Conservation (phyloP, 257 asterid genomes). For the Nemophila menziesii region DNA sequence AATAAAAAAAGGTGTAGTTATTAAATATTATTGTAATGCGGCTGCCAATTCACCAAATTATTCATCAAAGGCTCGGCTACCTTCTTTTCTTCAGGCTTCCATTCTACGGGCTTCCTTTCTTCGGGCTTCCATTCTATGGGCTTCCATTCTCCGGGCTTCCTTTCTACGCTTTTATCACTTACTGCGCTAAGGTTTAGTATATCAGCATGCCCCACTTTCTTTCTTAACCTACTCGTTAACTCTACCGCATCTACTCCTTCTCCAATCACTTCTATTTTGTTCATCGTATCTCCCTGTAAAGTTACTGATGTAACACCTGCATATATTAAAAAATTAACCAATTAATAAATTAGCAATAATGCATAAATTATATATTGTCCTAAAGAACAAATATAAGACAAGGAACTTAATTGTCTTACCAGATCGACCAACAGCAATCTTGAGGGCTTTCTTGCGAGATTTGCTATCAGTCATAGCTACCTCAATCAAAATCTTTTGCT, state of each 20-base stretch:
- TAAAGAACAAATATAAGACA: not conserved
- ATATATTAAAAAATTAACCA: not conserved
- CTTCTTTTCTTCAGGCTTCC: no score
- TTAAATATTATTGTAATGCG: no score
- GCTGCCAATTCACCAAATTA: no score
- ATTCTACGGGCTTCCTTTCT: no score
- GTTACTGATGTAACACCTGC: constrained; percentile 38
- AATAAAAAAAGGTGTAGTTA: not conserved
- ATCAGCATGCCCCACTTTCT: constrained; percentile 38
- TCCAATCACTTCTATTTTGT: constrained; percentile 44
- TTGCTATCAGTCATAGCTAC: constrained; percentile 28
- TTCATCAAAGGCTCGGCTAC: no score
- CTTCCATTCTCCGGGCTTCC: constrained; percentile 26
- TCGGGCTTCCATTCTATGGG: not conserved
- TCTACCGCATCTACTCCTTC: constrained; percentile 44
- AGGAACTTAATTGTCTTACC: constrained; percentile 17
- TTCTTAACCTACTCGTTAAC: constrained; percentile 33
- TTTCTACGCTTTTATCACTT: constrained; percentile 15
- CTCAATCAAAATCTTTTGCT: constrained; percentile 45
- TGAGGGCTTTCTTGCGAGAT: constrained; percentile 34
- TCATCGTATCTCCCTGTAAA: constrained; percentile 25
- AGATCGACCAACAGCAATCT: constrained; percentile 23
- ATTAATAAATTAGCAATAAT: no score
- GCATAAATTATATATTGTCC: no score
- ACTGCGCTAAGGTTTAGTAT: constrained; percentile 26